phyloP scores from a whole-genome alignment of 345 rosid genomes.

The Arabis hirsuta region DNA sequence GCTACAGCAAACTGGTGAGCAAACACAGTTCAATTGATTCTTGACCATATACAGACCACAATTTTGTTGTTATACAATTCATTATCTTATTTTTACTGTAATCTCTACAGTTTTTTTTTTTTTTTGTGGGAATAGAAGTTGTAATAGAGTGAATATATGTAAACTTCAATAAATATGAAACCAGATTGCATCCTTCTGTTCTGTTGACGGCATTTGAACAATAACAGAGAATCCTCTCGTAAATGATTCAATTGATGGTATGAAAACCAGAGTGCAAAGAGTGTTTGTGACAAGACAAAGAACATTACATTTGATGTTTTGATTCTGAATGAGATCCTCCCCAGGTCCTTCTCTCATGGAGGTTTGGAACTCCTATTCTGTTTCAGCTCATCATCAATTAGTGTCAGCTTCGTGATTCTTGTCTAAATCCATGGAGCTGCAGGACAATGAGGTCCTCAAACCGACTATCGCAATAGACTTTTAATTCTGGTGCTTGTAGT shows the following conservation, averaged over 20 bases:
- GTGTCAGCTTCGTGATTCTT: no score
- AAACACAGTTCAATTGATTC: conserved; percentile 27
- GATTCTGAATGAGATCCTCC: no score
- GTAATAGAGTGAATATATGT: conserved; percentile 35
- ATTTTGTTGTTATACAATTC: conserved; percentile 21
- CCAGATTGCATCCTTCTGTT: not conserved
- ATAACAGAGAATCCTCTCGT: conserved; percentile 8
- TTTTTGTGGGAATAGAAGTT: conserved; percentile 7
- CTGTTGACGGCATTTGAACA: not conserved
- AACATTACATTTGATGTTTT: not conserved
- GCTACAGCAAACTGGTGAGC: conserved; percentile 35
- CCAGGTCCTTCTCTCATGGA: no score
- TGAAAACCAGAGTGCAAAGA: not conserved
- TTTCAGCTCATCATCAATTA: no score
- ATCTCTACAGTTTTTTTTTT: not conserved
- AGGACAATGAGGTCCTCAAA: no score
- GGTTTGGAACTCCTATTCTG: no score
- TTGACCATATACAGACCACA: conserved; percentile 15
- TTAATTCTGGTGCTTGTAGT: not conserved
- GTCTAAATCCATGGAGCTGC: no score
- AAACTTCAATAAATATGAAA: conserved; percentile 18
- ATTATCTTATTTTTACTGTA: conserved; percentile 11
- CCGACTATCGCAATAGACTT: no score
- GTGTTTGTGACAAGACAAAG: not conserved
- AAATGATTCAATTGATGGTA: not conserved